Evolutionary conservation across 495 filamentous ascomycete genomes (phyloP).

Genomic region (Aspergillus biplanus): DNA sequence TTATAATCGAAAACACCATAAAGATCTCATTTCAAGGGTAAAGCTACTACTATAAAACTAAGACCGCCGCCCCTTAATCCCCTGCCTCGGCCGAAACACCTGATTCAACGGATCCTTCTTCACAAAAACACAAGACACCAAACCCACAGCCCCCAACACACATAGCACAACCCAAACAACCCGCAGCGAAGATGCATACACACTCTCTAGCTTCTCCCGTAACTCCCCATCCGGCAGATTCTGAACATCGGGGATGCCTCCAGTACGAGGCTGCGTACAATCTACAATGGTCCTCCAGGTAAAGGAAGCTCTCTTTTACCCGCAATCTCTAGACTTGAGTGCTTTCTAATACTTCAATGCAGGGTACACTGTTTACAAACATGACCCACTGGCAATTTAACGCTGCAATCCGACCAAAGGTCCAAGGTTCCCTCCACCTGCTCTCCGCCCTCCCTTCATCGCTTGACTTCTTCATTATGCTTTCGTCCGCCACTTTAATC

Average conservation of each 20-base stretch:
- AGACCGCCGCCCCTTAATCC: not conserved
- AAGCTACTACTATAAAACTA: no score
- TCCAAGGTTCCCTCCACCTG: not conserved
- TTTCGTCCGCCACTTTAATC: constrained; percentile 56
- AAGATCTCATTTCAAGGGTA: no score
- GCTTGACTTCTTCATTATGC: constrained; percentile 62
- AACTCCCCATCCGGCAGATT: constrained; percentile 45
- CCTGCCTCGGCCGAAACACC: constrained; percentile 33
- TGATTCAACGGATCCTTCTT: constrained; percentile 56
- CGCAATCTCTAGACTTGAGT: no score
- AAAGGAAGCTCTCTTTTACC: no score
- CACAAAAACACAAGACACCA: constrained; percentile 54
- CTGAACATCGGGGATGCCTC: no score
- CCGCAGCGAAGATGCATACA: constrained; percentile 59
- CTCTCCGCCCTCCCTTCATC: not conserved
- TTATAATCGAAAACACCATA: no score
- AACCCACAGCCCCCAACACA: constrained; percentile 51
- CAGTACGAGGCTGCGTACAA: no score
- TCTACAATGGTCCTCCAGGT: no score
- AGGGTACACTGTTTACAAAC: not conserved
- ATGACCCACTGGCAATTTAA: constrained; percentile 5
- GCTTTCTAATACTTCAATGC: no score
- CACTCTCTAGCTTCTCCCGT: constrained; percentile 48
- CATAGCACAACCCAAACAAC: constrained; percentile 61
- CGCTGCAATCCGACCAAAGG: not conserved